Conservation (phyloP, 192 early-diverging fungal species). For the Rhizophagus clarus region DNA sequence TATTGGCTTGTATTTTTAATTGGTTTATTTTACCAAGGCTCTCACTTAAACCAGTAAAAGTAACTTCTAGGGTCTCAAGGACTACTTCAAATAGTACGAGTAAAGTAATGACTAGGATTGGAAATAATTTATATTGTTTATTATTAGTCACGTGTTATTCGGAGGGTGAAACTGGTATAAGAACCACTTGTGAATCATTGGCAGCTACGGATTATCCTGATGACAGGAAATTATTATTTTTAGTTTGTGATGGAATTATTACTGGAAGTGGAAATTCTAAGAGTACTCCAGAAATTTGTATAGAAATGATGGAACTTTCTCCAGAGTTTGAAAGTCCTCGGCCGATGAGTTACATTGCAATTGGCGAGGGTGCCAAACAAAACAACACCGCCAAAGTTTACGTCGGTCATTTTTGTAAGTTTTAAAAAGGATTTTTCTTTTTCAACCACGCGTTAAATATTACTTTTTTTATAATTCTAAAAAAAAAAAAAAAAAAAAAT, state of each 20-base stretch:
- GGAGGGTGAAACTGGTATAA: slow-evolving; percentile 78
- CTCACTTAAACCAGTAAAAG: slow-evolving; percentile 31
- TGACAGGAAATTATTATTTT: slow-evolving; percentile 82
- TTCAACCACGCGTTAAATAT: neutral
- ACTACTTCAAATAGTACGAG: slow-evolving; percentile 35
- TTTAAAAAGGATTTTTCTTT: slow-evolving; percentile 44
- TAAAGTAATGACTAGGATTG: slow-evolving; percentile 47
- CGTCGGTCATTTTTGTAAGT: slow-evolving; percentile 67
- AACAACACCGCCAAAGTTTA: slow-evolving; percentile 81
- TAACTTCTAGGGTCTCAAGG: slow-evolving; percentile 19
- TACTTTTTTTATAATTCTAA: neutral
- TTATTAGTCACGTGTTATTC: slow-evolving; percentile 91
- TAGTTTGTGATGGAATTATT: slow-evolving; percentile 89
- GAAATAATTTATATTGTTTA: slow-evolving; percentile 56
- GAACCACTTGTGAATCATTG: slow-evolving; percentile 85
- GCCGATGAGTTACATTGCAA: slow-evolving; percentile 66
- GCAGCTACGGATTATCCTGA: slow-evolving; percentile 82
- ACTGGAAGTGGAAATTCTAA: slow-evolving; percentile 75
- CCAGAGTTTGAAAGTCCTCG: slow-evolving; percentile 52
- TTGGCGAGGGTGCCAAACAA: slow-evolving; percentile 68
- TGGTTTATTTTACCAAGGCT: slow-evolving; percentile 72
- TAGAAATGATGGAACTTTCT: slow-evolving; percentile 68
- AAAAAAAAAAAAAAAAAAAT: neutral
- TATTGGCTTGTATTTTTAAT: slow-evolving; percentile 73
- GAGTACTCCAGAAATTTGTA: slow-evolving; percentile 76